Percentiles rank a stretch among this genome's conserved stretches.
Evolutionary conservation across 768 basidiomycete species (phyloP).

Genomic region (Lanmaoa pseudosensibilis): DNA sequence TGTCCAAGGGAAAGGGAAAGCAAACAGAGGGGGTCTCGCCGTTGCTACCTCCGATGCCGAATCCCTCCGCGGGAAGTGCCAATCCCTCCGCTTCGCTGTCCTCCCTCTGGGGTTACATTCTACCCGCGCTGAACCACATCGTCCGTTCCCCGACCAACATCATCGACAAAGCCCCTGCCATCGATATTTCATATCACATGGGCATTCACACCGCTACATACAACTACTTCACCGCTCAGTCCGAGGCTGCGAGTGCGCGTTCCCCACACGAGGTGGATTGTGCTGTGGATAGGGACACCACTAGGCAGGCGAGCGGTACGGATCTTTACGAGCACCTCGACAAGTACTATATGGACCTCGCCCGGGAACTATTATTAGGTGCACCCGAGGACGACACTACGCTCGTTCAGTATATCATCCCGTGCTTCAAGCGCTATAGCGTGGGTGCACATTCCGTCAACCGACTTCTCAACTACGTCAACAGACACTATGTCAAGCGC

Average conservation of each 20-base stretch:
- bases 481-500: conserved; percentile 71
- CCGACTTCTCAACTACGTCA: conserved; percentile 73
- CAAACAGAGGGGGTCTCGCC: conserved; percentile 18
- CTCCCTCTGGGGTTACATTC: conserved; percentile 71
- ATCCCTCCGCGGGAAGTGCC: conserved; percentile 61
- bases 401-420: conserved; percentile 68
- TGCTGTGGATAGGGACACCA: conserved; percentile 30
- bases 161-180: conserved; percentile 60
- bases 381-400: conserved; percentile 64
- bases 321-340: conserved; percentile 77
- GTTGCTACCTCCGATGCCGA: conserved; percentile 42
- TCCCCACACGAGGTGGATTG: conserved; percentile 7
- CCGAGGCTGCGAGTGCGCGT: conserved; percentile 42
- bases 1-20: conserved; percentile 36
- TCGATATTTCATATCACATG: conserved; percentile 71
- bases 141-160: conserved; percentile 66
- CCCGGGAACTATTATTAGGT: conserved; percentile 60
- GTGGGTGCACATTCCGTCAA: conserved; percentile 66
- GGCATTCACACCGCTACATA: conserved; percentile 82
- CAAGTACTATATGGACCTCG: conserved; percentile 62
- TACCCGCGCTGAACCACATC: conserved; percentile 76
- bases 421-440: conserved; percentile 69
- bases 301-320: conserved; percentile 47
- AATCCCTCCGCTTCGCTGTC: conserved; percentile 73
- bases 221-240: conserved; percentile 72